Percentiles rank a stretch among this genome's conserved stretches.
Evolutionary conservation across 1,284 basidiomycete genomes (phyloP).

Genomic region (Melampsora abietis-canadensis): DNA sequence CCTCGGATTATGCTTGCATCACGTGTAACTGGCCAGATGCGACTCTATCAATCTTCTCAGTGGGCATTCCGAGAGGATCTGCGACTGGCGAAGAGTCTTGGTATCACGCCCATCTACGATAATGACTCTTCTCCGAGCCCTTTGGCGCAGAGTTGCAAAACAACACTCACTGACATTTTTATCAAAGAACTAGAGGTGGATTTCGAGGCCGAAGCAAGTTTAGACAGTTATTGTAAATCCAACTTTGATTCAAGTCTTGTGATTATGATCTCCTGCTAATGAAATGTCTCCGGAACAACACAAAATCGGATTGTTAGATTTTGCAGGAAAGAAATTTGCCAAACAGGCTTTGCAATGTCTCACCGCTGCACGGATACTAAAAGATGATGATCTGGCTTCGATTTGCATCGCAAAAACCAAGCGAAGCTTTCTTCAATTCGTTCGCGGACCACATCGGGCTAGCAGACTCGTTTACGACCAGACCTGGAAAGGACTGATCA

Average conservation of each 20-base stretch:
- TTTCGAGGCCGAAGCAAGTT: slow-evolving; percentile 31
- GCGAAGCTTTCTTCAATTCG: slow-evolving; percentile 27
- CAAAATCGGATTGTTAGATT: slow-evolving; percentile 13
- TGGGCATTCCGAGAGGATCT: slow-evolving; percentile 35
- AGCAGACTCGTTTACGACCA: slow-evolving; percentile 42
- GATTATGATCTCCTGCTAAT: background rate
- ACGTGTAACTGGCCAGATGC: slow-evolving; percentile 35
- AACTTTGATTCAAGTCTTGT: background rate
- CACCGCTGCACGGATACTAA: slow-evolving; percentile 32
- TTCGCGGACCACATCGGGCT: slow-evolving; percentile 17
- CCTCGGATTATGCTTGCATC: slow-evolving; percentile 25
- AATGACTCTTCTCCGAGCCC: background rate
- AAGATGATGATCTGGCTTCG: slow-evolving; percentile 9
- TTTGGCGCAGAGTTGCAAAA: background rate
- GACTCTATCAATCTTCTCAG: slow-evolving; percentile 4
- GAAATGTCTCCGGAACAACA: too few species aligned
- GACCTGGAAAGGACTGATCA: slow-evolving; percentile 44
- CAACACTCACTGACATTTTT: slow-evolving; percentile 22
- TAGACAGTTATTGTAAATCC: slow-evolving; percentile 36
- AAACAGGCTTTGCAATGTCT: slow-evolving; percentile 42
- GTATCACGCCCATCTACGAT: slow-evolving; percentile 10
- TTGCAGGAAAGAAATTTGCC: slow-evolving; percentile 44
- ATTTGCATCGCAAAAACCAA: slow-evolving; percentile 19
- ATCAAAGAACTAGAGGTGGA: slow-evolving; percentile 28
- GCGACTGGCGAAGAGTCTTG: background rate